A percentile compares a stretch with the other conserved stretches of the same genome.
These are phyloP conservation scores for Peniophora sp. DNA, from an alignment of 1,284 basidiomycete species.

Conservation along the genomic window DNA sequence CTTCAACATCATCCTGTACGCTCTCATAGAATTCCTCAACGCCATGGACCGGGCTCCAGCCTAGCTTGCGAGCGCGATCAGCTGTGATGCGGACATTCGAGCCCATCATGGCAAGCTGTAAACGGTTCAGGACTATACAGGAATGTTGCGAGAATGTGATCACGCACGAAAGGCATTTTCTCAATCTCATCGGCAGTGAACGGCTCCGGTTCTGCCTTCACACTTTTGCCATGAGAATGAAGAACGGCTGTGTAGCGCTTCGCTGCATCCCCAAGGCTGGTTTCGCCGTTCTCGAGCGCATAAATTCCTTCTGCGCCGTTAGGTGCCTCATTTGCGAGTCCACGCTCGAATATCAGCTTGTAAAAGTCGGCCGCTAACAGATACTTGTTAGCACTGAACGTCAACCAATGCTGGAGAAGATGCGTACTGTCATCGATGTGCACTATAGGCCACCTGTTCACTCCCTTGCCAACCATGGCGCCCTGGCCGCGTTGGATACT, in stretches of 20 bases:
- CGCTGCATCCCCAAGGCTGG: conserved; percentile 29
- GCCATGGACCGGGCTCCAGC: conserved; percentile 44
- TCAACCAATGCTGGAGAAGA: neutral
- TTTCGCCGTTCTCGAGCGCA: conserved; percentile 14
- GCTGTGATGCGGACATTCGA: conserved; percentile 44
- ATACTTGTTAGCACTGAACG: neutral
- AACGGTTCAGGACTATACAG: neutral
- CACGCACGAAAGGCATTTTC: conserved; percentile 7
- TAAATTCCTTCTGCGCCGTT: conserved; percentile 17
- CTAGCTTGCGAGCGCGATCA: conserved; percentile 41
- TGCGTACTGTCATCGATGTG: conserved; percentile 34
- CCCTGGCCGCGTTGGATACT: conserved; percentile 20
- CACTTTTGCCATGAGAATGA: conserved; percentile 25
- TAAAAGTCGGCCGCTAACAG: conserved; percentile 8
- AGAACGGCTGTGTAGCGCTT: conserved; percentile 33
- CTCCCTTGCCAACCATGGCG: conserved; percentile 21
- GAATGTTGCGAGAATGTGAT: neutral
- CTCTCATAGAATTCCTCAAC: conserved; percentile 38
- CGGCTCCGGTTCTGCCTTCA: conserved; percentile 9
- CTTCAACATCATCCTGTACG: conserved; percentile 34
- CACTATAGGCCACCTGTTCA: conserved; percentile 36
- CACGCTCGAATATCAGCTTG: conserved; percentile 11
- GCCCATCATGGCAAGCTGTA: conserved; percentile 28
- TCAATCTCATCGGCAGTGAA: conserved; percentile 12
- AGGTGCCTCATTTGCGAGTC: conserved; percentile 5